phyloP scores from a whole-genome alignment of 257 asterid genomes.

The Phtheirospermum japonicum region DNA sequence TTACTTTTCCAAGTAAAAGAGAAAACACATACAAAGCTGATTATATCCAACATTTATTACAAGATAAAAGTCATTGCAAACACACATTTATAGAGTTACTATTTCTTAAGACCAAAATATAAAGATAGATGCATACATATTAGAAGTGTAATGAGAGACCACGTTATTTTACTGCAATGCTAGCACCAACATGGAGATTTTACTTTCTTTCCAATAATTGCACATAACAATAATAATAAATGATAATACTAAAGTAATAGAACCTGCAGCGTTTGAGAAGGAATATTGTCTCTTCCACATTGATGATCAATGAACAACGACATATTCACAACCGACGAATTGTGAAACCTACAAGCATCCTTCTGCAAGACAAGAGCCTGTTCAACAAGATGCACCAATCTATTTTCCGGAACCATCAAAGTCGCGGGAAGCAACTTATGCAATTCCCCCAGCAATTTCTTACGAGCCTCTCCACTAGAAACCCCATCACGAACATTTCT shows the following conservation, averaged over 20 bases:
- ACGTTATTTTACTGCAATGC: background rate
- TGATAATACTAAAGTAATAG: background rate
- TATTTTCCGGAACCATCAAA: conserved; percentile 63
- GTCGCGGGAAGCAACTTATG: conserved; percentile 71
- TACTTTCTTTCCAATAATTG: background rate
- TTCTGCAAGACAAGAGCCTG: conserved; percentile 79
- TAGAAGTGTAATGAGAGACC: background rate
- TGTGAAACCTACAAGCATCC: conserved; percentile 73
- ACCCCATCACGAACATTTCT: conserved; percentile 33
- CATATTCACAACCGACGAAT: conserved; percentile 56
- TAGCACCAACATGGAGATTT: background rate
- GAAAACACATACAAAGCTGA: background rate
- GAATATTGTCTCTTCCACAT: conserved; percentile 75
- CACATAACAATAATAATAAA: conserved; percentile 21
- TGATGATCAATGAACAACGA: conserved; percentile 72
- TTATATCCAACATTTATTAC: background rate
- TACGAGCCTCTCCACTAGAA: conserved; percentile 43
- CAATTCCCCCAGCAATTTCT: conserved; percentile 60
- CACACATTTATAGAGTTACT: background rate
- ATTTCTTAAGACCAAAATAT: background rate
- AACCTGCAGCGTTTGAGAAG: conserved; percentile 78
- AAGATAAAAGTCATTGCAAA: background rate
- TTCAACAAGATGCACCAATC: conserved; percentile 77
- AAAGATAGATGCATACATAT: background rate
- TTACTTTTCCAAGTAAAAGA: conserved; percentile 5